A percentile compares a stretch with the other conserved stretches of the same genome.
Evolutionary conservation across 495 filamentous ascomycete genomes (phyloP).

Genomic region (Neurospora sp.): DNA sequence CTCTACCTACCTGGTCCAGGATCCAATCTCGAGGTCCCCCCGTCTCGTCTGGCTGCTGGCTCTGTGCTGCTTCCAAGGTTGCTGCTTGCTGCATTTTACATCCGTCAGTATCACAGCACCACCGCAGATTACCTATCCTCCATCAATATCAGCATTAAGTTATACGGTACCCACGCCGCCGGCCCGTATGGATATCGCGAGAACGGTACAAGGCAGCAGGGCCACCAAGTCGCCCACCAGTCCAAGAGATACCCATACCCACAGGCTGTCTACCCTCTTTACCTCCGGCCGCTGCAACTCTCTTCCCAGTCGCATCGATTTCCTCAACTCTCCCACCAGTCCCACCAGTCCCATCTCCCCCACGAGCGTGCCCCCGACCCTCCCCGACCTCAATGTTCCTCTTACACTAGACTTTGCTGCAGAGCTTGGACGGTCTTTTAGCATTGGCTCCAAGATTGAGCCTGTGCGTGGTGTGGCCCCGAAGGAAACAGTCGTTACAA

Average conservation of each 20-base stretch:
- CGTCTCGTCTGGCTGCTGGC: background rate
- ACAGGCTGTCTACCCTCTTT: conserved; percentile 24
- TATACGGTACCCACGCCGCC: background rate
- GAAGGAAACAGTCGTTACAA: conserved; percentile 6
- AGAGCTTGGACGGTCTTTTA: background rate
- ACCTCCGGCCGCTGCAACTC: conserved; percentile 18
- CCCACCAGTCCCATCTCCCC: conserved; percentile 9
- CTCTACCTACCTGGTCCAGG: background rate
- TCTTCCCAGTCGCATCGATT: conserved; percentile 1
- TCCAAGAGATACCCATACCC: background rate
- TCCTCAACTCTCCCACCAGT: conserved; percentile 1
- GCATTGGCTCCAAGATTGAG: conserved; percentile 8
- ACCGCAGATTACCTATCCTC: background rate
- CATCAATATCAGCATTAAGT: background rate
- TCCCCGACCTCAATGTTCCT: conserved; percentile 1
- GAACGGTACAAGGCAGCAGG: background rate
- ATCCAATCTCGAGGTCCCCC: background rate
- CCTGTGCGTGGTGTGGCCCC: background rate
- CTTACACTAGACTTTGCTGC: background rate
- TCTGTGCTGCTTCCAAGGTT: background rate
- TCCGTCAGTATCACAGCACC: background rate
- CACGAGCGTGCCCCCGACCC: conserved; percentile 4
- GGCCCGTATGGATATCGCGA: background rate
- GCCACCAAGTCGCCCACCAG: background rate
- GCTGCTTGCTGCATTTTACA: background rate